phyloP scores from a whole-genome alignment of 2,329 filamentous ascomycete species.

The Paecilomyces formosus region DNA sequence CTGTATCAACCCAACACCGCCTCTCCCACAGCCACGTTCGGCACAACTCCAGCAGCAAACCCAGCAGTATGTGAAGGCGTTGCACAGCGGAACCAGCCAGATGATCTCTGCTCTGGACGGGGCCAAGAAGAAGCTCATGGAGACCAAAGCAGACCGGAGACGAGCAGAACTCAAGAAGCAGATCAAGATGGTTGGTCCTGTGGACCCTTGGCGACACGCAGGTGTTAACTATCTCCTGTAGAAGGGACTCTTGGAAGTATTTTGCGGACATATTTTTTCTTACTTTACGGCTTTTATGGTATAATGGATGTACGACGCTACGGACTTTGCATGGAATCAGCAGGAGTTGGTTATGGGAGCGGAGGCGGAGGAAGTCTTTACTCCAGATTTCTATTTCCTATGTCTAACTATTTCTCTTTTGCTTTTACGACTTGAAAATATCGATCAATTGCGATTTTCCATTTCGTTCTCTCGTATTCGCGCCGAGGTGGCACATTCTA shows the following conservation, averaged over 20 bases:
- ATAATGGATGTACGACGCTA: not conserved
- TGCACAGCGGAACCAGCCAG: constrained; percentile 19
- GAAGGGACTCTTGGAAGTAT: not conserved
- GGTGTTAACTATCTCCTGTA: constrained; percentile 22
- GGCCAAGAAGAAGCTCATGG: constrained; percentile 26
- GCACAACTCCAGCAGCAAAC: not conserved
- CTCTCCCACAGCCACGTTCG: not conserved
- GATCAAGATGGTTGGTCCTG: constrained; percentile 32
- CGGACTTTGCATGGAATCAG: not conserved
- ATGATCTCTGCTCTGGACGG: constrained; percentile 22
- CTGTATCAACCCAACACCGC: not conserved
- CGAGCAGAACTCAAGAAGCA: constrained; percentile 31
- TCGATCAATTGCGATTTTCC: not conserved
- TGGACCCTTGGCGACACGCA: not conserved
- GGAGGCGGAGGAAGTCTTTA: not conserved
- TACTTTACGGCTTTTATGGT: not conserved
- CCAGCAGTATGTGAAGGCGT: constrained; percentile 15
- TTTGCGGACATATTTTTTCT: not conserved
- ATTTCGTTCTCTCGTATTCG: not conserved
- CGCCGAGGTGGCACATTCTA: not conserved
- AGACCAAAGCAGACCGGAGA: constrained; percentile 26
- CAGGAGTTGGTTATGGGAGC: not conserved
- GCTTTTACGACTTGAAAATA: not conserved
- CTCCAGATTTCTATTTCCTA: not conserved
- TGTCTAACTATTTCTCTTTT: not conserved